Percentiles rank a stretch among this genome's conserved stretches.
Conservation (phyloP, 2,329 filamentous ascomycete genomes). For the Colletotrichum magnum region DNA sequence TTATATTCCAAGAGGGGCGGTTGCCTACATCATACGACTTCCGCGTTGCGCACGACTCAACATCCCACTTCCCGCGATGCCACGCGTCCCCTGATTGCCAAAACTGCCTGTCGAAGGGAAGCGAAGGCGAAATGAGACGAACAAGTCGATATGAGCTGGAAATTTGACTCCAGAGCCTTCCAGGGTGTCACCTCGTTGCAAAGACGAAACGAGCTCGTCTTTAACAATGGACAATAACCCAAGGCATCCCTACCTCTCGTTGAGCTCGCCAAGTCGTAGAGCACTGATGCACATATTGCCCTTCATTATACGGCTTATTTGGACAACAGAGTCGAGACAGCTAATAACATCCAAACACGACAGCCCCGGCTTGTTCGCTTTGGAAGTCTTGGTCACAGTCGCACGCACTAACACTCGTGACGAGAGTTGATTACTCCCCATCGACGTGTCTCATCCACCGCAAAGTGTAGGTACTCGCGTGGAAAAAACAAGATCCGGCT, state of each 20-base stretch:
- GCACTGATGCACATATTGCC: not conserved
- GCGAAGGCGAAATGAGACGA: too few relatives aligned
- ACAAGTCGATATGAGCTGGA: too few relatives aligned
- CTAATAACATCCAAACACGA: not conserved
- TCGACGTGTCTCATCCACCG: not conserved
- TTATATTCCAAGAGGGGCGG: too few relatives aligned
- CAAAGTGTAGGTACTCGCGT: not conserved
- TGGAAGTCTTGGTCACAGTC: not conserved
- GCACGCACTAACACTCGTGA: not conserved
- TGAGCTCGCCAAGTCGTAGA: not conserved
- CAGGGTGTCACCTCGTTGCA: too few relatives aligned
- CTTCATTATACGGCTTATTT: not conserved
- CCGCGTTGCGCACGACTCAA: not conserved
- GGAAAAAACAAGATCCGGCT: not conserved
- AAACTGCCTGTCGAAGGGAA: not conserved
- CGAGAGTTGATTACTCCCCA: not conserved
- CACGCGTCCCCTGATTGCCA: not conserved
- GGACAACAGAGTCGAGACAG: not conserved
- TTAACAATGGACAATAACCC: too few relatives aligned
- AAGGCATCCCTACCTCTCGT: not conserved
- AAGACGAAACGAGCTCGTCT: too few relatives aligned
- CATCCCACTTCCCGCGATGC: slow-evolving; percentile 8
- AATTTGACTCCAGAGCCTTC: not conserved
- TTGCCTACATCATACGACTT: slow-evolving; percentile 4
- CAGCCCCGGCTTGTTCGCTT: not conserved